phyloP scores from a whole-genome alignment of 495 filamentous ascomycete genomes.

The Penicillium verhagenii region DNA sequence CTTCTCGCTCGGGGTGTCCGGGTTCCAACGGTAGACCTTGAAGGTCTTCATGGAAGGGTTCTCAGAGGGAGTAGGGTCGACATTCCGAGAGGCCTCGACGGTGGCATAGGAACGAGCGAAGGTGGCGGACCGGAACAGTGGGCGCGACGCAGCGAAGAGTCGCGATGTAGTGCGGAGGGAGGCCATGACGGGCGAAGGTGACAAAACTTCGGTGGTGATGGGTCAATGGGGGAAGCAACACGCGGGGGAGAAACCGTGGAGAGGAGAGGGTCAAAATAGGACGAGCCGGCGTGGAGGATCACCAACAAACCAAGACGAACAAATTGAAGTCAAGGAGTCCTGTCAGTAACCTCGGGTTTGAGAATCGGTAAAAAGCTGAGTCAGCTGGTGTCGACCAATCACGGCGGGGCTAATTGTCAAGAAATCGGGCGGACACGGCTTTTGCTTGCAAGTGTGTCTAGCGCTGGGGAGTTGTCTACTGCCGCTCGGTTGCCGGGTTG shows the following conservation, averaged over 20 bases:
- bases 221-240: neutral
- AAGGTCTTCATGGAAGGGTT: constrained; percentile 82
- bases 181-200: constrained; percentile 58
- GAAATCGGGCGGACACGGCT: constrained; percentile 48
- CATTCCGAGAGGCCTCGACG: constrained; percentile 42
- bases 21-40: constrained; percentile 99
- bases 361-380: constrained; percentile 36
- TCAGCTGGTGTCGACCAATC: constrained; percentile 38
- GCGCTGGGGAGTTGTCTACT: constrained; percentile 11
- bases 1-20: constrained; percentile 85
- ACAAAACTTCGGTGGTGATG: neutral
- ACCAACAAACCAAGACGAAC: constrained; percentile 19
- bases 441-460: neutral
- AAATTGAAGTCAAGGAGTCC: constrained; percentile 39
- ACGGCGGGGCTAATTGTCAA: constrained; percentile 40
- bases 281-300: constrained; percentile 13
- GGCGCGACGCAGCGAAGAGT: constrained; percentile 58
- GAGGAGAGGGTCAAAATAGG: constrained; percentile 19
- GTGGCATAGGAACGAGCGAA: constrained; percentile 52
- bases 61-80: constrained; percentile 53
- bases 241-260: neutral
- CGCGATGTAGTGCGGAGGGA: constrained; percentile 72
- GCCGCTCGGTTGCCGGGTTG: constrained; percentile 6
- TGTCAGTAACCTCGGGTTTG: constrained; percentile 46
- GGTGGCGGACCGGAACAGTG: constrained; percentile 49